These are phyloP conservation scores for Venustampulla echinocandica DNA, from an alignment of 495 filamentous ascomycete species.

Conservation along the genomic window DNA sequence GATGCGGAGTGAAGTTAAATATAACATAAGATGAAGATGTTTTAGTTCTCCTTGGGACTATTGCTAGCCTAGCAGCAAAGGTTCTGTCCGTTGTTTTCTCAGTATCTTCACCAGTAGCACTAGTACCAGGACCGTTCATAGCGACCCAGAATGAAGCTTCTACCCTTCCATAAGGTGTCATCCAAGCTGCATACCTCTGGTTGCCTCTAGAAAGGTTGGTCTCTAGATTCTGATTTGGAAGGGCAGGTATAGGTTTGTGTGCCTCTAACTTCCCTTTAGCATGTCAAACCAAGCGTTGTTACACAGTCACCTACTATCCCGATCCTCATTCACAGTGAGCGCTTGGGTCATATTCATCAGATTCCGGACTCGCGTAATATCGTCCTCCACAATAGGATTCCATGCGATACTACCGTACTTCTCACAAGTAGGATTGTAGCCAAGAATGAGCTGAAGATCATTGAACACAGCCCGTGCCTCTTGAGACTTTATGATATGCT, in stretches of 20 bases:
- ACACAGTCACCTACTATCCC: background rate
- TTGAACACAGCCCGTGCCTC: conserved; percentile 6
- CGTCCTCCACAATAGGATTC: conserved; percentile 4
- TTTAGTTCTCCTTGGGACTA: background rate
- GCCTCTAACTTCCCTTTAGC: background rate
- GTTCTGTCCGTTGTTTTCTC: background rate
- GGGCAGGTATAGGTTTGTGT: background rate
- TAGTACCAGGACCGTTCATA: background rate
- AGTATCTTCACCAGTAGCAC: background rate
- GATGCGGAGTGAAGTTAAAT: conserved; percentile 7
- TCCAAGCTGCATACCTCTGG: conserved; percentile 4
- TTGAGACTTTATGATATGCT: conserved; percentile 4
- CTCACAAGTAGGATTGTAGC: background rate
- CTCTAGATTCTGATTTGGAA: background rate
- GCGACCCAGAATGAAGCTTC: conserved; percentile 2
- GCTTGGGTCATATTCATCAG: conserved; percentile 5
- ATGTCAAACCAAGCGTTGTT: background rate
- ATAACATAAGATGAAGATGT: conserved; percentile 2
- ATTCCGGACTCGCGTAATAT: conserved; percentile 7
- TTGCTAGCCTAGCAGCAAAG: conserved; percentile 4
- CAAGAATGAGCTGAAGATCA: conserved; percentile 9
- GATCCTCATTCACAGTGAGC: background rate
- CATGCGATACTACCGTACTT: background rate
- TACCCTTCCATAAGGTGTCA: conserved; percentile 8
- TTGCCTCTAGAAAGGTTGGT: background rate